phyloP scores from a whole-genome alignment of 2,329 filamentous ascomycete species.

The Cryphonectria radicalis region DNA sequence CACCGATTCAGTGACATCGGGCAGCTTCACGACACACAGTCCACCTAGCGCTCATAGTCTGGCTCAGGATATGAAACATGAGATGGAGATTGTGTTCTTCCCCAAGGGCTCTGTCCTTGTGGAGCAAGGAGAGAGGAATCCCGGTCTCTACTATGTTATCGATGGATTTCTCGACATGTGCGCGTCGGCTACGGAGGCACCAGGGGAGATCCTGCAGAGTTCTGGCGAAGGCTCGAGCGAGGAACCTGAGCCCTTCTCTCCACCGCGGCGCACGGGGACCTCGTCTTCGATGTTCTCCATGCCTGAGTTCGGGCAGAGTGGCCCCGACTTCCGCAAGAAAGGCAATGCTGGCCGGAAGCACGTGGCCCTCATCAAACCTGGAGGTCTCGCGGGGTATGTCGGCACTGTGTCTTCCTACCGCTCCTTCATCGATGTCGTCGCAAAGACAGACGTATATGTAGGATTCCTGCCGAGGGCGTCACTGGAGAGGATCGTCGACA shows the following conservation, averaged over 20 bases:
- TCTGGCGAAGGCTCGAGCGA: constrained; percentile 42
- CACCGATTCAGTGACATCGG: constrained; percentile 80
- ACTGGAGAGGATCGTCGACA: constrained; percentile 89
- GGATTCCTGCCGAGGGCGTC: constrained; percentile 87
- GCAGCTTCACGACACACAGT: constrained; percentile 63
- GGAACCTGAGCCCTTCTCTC: constrained; percentile 36
- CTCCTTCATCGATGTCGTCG: constrained; percentile 94
- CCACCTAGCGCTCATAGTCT: constrained; percentile 69
- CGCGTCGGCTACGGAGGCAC: constrained; percentile 69
- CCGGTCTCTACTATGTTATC: constrained; percentile 94
- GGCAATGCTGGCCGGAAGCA: constrained; percentile 62
- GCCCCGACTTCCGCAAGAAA: constrained; percentile 49
- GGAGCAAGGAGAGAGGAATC: constrained; percentile 95
- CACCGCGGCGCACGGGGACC: constrained; percentile 24
- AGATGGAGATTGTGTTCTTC: constrained; percentile 97
- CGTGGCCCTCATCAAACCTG: constrained; percentile 90
- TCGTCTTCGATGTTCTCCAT: constrained; percentile 36
- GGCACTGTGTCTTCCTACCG: constrained; percentile 93
- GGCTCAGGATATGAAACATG: constrained; percentile 81
- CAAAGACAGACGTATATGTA: constrained; percentile 98
- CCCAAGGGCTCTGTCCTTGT: constrained; percentile 92
- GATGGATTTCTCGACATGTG: constrained; percentile 96
- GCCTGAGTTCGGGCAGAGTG: constrained; percentile 34
- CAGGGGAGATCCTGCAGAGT: constrained; percentile 45
- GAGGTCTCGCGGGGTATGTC: constrained; percentile 90